Base-by-base conservation (phyloP, 306 rosid genomes). In the Rosa rugosa region DNA sequence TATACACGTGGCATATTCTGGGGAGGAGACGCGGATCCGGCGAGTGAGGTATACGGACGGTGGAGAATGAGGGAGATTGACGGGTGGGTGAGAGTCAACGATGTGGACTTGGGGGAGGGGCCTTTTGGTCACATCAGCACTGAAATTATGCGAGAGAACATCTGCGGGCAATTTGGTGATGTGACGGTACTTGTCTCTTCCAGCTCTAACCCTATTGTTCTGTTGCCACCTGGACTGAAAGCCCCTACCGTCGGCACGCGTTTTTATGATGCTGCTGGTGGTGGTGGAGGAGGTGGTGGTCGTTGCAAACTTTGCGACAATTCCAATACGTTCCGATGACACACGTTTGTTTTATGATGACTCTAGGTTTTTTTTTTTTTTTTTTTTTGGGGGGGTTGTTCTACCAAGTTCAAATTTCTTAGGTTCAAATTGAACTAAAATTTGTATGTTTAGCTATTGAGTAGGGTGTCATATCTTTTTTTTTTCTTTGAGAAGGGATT, bases 1-100 rank as follows among this genome's bases (percentile, higher is more conserved):
- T 42, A 50, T 17, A 57, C 89, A 91, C 90, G 93, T 91, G 92
- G 88, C 83, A 34, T 8, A 23, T 66, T n/a, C 14, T 56, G 0
- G 18, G 49, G 31, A 0, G 1, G 1, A 73, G 42, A 73, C 77
- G 79, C 41, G 47, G 84, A 73, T 72, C 22, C 0, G 31, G 47
- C 25, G 17, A 17, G 77, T 51, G 46, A 53, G 34, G 4, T 5
- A 42, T 40, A 41, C 34, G 14, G 34, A 49, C 74, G 73, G 71
- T 62, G 11, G 20, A 49, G 65, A 59, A 41, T 67, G 69, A 20
- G 75, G 64, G 76, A 54, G 42, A 77, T 16, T 53, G 62, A 80
- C 82, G 67, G 34, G 5, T 56, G 14, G 82, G 45, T 44, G 23
- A 44, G 23, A 23, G 56, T 56, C 63, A 68, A 66, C 34, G 59